Evolutionary conservation across 208 protist genomes (phyloP).

Genomic region (Blechomonas ayalai): DNA sequence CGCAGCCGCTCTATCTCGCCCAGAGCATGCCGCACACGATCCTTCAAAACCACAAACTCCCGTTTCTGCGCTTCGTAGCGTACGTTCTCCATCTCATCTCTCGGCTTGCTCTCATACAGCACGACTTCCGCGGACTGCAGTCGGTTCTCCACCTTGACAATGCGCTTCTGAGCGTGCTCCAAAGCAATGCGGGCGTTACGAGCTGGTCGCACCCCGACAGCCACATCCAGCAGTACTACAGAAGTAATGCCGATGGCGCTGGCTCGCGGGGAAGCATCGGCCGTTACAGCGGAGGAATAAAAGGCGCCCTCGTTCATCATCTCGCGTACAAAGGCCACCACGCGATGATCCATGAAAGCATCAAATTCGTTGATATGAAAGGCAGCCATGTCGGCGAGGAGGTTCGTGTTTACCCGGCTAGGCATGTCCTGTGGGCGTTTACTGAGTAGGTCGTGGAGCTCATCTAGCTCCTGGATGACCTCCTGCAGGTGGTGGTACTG

Average conservation of each 20-base stretch:
- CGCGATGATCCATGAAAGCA: slow-evolving; percentile 54
- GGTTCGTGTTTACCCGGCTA: slow-evolving; percentile 56
- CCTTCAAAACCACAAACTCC: slow-evolving; percentile 54
- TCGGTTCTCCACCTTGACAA: slow-evolving; percentile 49
- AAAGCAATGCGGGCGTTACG: slow-evolving; percentile 61
- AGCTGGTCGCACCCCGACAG: slow-evolving; percentile 66
- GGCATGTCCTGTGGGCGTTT: slow-evolving; percentile 26
- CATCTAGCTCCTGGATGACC: slow-evolving; percentile 43
- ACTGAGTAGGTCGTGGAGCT: slow-evolving; percentile 45
- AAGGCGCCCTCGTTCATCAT: slow-evolving; percentile 57
- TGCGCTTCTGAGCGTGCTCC: slow-evolving; percentile 49
- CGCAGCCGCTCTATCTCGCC: slow-evolving; percentile 28
- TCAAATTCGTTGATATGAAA: slow-evolving; percentile 82
- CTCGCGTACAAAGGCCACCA: slow-evolving; percentile 63
- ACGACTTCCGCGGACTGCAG: slow-evolving; percentile 38
- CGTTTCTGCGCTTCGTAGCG: slow-evolving; percentile 33
- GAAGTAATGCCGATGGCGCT: slow-evolving; percentile 46
- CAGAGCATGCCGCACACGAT: slow-evolving; percentile 36
- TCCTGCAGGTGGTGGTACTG: slow-evolving; percentile 62
- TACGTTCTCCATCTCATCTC: slow-evolving; percentile 5
- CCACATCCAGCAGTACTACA: slow-evolving; percentile 62
- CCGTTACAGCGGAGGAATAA: slow-evolving; percentile 47
- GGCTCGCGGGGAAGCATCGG: slow-evolving; percentile 30
- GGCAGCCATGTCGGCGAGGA: slow-evolving; percentile 64
- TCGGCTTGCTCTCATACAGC: slow-evolving; percentile 15